A percentile compares a stretch with the other conserved stretches of the same genome.
These are phyloP conservation scores for Arachnomyces sp. DNA, from an alignment of 2,329 filamentous ascomycete genomes.

Conservation along the genomic window DNA sequence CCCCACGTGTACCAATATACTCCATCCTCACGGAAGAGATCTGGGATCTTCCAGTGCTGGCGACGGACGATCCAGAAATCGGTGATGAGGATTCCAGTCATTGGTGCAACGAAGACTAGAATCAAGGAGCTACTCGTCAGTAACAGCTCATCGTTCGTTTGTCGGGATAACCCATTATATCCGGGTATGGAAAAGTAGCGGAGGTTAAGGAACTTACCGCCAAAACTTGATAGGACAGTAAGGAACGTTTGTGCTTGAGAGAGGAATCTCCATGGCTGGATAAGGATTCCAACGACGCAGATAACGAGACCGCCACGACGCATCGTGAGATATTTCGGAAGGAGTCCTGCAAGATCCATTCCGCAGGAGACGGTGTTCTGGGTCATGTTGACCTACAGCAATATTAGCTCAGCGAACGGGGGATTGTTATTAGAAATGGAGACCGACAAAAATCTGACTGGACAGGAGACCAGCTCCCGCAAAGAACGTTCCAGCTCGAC, in stretches of 20 bases:
- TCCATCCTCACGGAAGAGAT: slow-evolving; percentile 32
- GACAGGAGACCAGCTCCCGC: slow-evolving; percentile 27
- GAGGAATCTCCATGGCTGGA: slow-evolving; percentile 37
- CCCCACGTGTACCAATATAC: slow-evolving; percentile 21
- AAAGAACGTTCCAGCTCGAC: slow-evolving; percentile 31
- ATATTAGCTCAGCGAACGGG: slow-evolving; percentile 11
- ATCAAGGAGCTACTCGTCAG: too few species aligned
- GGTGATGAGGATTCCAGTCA: slow-evolving; percentile 37
- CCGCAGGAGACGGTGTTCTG: slow-evolving; percentile 44
- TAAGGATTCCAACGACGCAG: slow-evolving; percentile 36
- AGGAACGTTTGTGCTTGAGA: slow-evolving; percentile 23
- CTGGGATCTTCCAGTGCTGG: slow-evolving; percentile 32
- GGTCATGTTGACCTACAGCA: slow-evolving; percentile 25
- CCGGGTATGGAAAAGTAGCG: too few species aligned
- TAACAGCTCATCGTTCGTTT: too few species aligned
- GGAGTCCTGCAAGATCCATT: slow-evolving; percentile 48
- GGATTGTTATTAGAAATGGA: slow-evolving; percentile 17
- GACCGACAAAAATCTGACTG: slow-evolving; percentile 26
- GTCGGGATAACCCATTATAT: too few species aligned
- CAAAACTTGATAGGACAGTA: slow-evolving; percentile 33
- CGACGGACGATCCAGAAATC: slow-evolving; percentile 39
- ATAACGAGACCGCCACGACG: slow-evolving; percentile 45
- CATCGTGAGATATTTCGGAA: slow-evolving; percentile 49
- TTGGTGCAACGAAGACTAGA: slow-evolving; percentile 40
- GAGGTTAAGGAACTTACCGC: too few species aligned